phyloP scores from a whole-genome alignment of 257 asterid genomes.

The Primulina eburnea region DNA sequence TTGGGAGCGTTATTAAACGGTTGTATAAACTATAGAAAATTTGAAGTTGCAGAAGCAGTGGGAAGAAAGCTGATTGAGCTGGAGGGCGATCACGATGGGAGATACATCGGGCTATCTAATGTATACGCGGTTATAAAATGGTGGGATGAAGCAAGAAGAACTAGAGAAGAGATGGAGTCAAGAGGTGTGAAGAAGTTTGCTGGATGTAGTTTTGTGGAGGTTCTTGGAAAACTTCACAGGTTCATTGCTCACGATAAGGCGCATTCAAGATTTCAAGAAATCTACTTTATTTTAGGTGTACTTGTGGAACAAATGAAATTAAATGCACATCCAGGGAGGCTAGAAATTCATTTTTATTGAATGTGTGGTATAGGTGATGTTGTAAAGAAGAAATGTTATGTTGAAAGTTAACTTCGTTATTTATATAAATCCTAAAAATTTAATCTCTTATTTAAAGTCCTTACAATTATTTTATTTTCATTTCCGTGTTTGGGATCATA shows the following conservation, averaged over 20 bases:
- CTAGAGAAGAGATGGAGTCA: slow-evolving; percentile 59
- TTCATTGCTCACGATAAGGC: slow-evolving; percentile 61
- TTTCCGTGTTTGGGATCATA: no score
- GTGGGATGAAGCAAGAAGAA: slow-evolving; percentile 61
- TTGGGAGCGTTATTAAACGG: not conserved
- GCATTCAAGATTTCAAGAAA: slow-evolving; percentile 27
- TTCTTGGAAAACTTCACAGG: slow-evolving; percentile 47
- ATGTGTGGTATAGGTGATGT: not conserved
- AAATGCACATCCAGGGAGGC: slow-evolving; percentile 28
- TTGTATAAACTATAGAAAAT: slow-evolving; percentile 53
- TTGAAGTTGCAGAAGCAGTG: slow-evolving; percentile 57
- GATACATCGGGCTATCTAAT: slow-evolving; percentile 72
- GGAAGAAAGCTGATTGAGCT: slow-evolving; percentile 61
- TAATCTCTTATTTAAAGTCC: no score
- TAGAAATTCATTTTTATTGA: slow-evolving; percentile 12
- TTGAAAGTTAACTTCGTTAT: not conserved
- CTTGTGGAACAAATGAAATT: slow-evolving; percentile 46
- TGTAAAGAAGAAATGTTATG: not conserved
- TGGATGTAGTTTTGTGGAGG: slow-evolving; percentile 44
- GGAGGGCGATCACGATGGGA: slow-evolving; percentile 69
- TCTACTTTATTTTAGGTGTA: slow-evolving; percentile 35
- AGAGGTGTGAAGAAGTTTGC: slow-evolving; percentile 68
- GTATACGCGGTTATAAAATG: slow-evolving; percentile 53
- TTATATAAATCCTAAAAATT: no score
- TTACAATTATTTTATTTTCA: no score